Conservation (phyloP, 2,329 filamentous ascomycete species). For the Fusarium compactum region DNA sequence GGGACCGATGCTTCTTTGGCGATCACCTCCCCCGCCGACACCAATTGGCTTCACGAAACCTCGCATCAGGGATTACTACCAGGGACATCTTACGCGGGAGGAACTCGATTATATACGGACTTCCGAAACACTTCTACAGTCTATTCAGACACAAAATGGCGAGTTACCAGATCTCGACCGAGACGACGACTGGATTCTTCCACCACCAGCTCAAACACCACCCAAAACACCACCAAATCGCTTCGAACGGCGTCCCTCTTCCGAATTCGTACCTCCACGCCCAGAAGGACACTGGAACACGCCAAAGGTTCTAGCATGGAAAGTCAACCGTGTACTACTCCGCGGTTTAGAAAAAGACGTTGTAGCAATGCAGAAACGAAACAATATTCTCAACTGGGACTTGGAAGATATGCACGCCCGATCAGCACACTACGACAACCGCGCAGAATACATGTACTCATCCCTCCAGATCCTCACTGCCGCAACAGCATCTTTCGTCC, state of each 20-base stretch:
- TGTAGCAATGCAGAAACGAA: constrained; percentile 59
- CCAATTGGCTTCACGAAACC: constrained; percentile 57
- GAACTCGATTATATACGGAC: constrained; percentile 56
- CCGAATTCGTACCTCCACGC: constrained; percentile 49
- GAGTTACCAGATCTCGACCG: constrained; percentile 45
- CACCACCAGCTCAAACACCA: constrained; percentile 47
- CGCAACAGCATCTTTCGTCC: constrained; percentile 72
- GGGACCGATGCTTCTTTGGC: constrained; percentile 60
- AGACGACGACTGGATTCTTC: constrained; percentile 51
- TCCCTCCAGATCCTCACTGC: constrained; percentile 72
- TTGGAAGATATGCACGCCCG: constrained; percentile 65
- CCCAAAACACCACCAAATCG: constrained; percentile 25
- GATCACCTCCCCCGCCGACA: constrained; percentile 52
- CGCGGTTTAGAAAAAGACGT: constrained; percentile 64
- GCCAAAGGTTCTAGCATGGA: constrained; percentile 56
- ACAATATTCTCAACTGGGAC: constrained; percentile 62
- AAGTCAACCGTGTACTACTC: constrained; percentile 56
- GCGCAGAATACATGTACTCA: constrained; percentile 70
- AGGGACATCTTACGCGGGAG: constrained; percentile 60
- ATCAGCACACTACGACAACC: constrained; percentile 71
- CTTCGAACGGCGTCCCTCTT: constrained; percentile 13
- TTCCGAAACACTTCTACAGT: constrained; percentile 52
- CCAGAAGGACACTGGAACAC: constrained; percentile 56
- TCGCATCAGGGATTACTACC: constrained; percentile 62
- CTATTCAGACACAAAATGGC: constrained; percentile 48